Percentiles rank a stretch among this genome's conserved stretches.
Evolutionary conservation across 257 asterid species (phyloP).

Genomic region (Jacaranda copaia): DNA sequence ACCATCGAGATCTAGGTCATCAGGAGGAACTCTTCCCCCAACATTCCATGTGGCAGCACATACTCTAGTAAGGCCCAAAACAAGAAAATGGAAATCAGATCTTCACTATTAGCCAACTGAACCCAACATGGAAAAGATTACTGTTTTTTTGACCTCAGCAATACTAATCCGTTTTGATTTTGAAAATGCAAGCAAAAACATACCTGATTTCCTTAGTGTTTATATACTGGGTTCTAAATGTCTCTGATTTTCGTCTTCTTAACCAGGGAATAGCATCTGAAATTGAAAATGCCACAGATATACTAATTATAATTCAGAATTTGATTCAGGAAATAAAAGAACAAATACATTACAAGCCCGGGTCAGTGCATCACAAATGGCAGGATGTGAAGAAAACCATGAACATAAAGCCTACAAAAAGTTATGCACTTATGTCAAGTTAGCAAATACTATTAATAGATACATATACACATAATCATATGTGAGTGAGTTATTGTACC

Average conservation of each 20-base stretch:
- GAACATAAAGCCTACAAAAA: background rate
- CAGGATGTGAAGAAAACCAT: conserved; percentile 23
- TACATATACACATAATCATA: too few species aligned
- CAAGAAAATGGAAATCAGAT: conserved; percentile 28
- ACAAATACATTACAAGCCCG: background rate
- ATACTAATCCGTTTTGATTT: conserved; percentile 12
- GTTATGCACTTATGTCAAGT: background rate
- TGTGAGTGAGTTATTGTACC: too few species aligned
- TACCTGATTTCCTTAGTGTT: conserved; percentile 84
- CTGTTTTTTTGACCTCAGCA: background rate
- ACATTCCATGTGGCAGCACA: conserved; percentile 93
- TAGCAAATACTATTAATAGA: background rate
- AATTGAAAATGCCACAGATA: conserved; percentile 31
- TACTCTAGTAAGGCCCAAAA: conserved; percentile 46
- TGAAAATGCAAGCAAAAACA: conserved; percentile 33
- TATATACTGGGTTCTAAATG: conserved; percentile 88
- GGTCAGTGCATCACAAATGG: background rate
- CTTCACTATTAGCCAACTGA: conserved; percentile 14
- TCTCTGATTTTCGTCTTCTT: conserved; percentile 94
- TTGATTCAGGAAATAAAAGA: background rate
- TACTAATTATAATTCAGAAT: conserved; percentile 23
- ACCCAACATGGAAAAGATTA: conserved; percentile 19
- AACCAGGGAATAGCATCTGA: conserved; percentile 67
- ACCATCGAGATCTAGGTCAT: conserved; percentile 77
- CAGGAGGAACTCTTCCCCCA: conserved; percentile 78